These are phyloP conservation scores for Colletotrichum theobromicola DNA, from an alignment of 2,329 filamentous ascomycete species.

Conservation along the genomic window DNA sequence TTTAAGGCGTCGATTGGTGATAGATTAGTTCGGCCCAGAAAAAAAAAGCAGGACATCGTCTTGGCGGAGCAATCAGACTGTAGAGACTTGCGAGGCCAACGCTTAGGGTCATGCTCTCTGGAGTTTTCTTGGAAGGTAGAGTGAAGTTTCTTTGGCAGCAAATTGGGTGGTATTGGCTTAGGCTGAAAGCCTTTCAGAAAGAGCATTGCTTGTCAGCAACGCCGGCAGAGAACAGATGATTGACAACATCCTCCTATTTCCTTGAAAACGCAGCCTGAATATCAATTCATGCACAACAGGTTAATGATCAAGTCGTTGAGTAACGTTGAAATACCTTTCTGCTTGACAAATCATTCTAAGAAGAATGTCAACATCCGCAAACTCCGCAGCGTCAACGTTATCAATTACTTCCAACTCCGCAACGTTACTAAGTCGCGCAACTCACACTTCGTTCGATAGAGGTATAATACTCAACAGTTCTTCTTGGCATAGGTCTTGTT, in stretches of 20 bases:
- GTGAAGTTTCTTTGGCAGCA: background rate
- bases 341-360: background rate
- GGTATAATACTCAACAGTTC: background rate
- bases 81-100: background rate
- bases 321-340: background rate
- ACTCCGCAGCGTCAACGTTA: background rate
- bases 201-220: background rate
- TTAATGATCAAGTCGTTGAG: background rate
- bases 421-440: background rate
- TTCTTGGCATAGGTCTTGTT: background rate
- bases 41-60: background rate
- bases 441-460: background rate
- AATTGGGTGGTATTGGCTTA: background rate
- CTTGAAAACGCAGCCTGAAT: background rate
- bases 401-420: background rate
- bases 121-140: background rate
- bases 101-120: too few species aligned
- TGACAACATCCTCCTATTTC: background rate
- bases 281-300: fast-evolving
- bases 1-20: background rate
- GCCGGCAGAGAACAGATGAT: background rate
- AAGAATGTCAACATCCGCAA: background rate
- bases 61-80: background rate
- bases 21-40: background rate
- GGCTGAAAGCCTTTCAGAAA: background rate